phyloP scores from a whole-genome alignment of 2,329 filamentous ascomycete species.

The Cyclaneusma minus region DNA sequence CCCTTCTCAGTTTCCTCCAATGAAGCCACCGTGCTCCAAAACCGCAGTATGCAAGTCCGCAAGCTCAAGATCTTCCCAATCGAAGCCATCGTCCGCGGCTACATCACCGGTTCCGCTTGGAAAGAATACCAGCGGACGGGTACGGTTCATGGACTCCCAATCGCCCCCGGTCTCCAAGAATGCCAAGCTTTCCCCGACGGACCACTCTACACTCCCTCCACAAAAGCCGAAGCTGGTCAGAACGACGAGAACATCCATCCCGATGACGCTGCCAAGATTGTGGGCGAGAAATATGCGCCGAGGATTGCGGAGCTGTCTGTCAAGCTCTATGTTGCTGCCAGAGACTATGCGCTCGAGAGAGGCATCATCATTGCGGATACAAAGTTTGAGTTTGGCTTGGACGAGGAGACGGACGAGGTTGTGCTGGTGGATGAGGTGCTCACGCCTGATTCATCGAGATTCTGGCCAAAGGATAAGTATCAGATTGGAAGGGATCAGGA shows the following conservation, averaged over 20 bases:
- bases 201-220: slow-evolving; percentile 53
- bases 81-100: slow-evolving; percentile 58
- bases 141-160: slow-evolving; percentile 48
- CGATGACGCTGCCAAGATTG: slow-evolving; percentile 27
- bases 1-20: slow-evolving; percentile 29
- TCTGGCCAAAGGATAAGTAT: slow-evolving; percentile 68
- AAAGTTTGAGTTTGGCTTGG: slow-evolving; percentile 59
- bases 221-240: slow-evolving; percentile 50
- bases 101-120: slow-evolving; percentile 61
- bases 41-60: slow-evolving; percentile 50
- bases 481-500: slow-evolving; percentile 59
- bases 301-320: slow-evolving; percentile 42
- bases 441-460: slow-evolving; percentile 70
- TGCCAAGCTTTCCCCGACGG: slow-evolving; percentile 41
- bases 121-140: slow-evolving; percentile 46
- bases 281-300: slow-evolving; percentile 42
- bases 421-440: slow-evolving; percentile 59
- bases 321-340: slow-evolving; percentile 40
- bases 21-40: slow-evolving; percentile 26
- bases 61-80: slow-evolving; percentile 49
- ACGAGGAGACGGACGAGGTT: slow-evolving; percentile 40
- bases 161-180: slow-evolving; percentile 42
- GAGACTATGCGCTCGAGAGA: slow-evolving; percentile 34
- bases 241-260: slow-evolving; percentile 59
- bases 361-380: slow-evolving; percentile 62